These are phyloP conservation scores for Cladophialophora immunda DNA, from an alignment of 2,329 filamentous ascomycete genomes.

Conservation along the genomic window DNA sequence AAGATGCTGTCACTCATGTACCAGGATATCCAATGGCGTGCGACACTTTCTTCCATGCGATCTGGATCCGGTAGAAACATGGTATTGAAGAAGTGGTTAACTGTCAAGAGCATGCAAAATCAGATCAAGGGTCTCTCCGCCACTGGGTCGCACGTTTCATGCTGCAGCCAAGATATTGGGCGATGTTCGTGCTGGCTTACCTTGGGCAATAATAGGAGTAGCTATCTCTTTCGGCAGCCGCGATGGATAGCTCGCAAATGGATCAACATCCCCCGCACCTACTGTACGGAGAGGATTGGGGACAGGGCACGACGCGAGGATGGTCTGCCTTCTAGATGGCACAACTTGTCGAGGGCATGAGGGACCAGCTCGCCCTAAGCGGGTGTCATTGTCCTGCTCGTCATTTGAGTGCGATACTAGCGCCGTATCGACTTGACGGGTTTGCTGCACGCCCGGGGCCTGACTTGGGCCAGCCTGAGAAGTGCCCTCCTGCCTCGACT, in stretches of 20 bases:
- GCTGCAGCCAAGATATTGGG: not conserved
- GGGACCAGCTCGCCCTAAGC: not conserved
- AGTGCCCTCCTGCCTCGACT: not conserved
- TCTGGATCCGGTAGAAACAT: constrained; percentile 20
- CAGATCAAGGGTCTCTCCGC: not conserved
- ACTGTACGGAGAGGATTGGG: constrained; percentile 13
- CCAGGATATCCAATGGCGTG: constrained; percentile 10
- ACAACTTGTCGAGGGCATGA: constrained; percentile 11
- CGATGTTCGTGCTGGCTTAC: not conserved
- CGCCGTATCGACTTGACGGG: not conserved
- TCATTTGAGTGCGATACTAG: constrained; percentile 6
- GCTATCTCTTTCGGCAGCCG: constrained; percentile 15
- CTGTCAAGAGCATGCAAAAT: constrained; percentile 1
- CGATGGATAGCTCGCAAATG: constrained; percentile 21
- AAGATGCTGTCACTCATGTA: constrained; percentile 19
- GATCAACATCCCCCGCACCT: constrained; percentile 15
- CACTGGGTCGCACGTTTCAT: not conserved
- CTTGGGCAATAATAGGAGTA: constrained; percentile 13
- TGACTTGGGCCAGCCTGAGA: not conserved
- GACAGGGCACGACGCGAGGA: not conserved
- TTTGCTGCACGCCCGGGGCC: not conserved
- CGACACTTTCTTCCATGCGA: not conserved
- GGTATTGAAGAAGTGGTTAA: constrained; percentile 20
- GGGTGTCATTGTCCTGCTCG: not conserved
- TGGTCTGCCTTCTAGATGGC: constrained; percentile 11